Base-by-base conservation (phyloP, 495 filamentous ascomycete species). In the Tuber magnatum region DNA sequence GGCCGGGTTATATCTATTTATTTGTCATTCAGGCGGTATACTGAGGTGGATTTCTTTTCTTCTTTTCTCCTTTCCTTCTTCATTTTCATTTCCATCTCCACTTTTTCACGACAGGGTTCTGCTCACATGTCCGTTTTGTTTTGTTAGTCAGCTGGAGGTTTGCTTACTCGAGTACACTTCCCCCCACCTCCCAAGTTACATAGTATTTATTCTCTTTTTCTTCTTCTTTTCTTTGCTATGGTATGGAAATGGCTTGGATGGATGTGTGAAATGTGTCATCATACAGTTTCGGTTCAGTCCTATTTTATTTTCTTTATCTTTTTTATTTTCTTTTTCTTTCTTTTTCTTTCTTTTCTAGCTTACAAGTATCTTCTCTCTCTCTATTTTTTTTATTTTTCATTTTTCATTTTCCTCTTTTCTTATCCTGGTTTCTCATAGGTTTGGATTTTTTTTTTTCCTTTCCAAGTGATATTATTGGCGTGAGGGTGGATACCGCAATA, bases 401-500 rank as follows among this genome's bases (percentile, higher is more conserved):
- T n/a, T n/a, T n/a, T n/a, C n/a, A n/a, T n/a, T 32, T 3, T 51
- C n/a, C 35, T 32, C 20, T 3, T 39, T 38, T n/a, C 35, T n/a
- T 71, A 14, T 24, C 18, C 51, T 28, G 9, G n/a, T 24, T 61
- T 32, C 10, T 61, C 51, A 14, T 32, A 8, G 51, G 51, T 28
- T 61, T 32, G 51, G 8, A 5, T n/a, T 40, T 9, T 7, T 32
- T 38, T 8, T 22, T 39, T 61, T 40, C 20, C 9, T 22, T 72
- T 43, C 32, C 61, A 40, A 56, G 69, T 40, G 70, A 56, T 46
- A 46, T 40, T 40, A 35, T 73, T 38, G 46, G 71, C 71, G 71
- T 61, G 43, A 51, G 38, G 22, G 38, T 46, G 48, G 24, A n/a
- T 42, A n/a, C 18, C 32, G 20, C 24, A 71, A 24, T 39, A 70